These are phyloP conservation scores for Pyrenochaeta sp. DNA, from an alignment of 2,329 filamentous ascomycete genomes.

Conservation along the genomic window DNA sequence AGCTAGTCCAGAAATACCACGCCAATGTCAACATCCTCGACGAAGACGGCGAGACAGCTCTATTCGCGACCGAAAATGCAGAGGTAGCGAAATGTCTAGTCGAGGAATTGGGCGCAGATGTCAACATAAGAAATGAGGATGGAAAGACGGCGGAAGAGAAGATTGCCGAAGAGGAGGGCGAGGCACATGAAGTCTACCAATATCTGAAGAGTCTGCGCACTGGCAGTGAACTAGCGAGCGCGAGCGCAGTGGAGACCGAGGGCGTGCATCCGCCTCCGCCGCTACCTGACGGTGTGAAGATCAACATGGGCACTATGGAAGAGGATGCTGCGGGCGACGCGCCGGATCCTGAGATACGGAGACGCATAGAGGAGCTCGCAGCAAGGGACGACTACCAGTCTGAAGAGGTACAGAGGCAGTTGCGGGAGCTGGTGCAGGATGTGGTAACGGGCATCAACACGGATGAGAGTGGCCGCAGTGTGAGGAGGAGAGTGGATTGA, in stretches of 20 bases:
- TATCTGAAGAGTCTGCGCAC: slow-evolving; percentile 64
- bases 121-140: slow-evolving; percentile 71
- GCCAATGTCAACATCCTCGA: slow-evolving; percentile 85
- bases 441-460: slow-evolving; percentile 74
- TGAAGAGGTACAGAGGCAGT: slow-evolving; percentile 78
- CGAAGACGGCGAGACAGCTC: slow-evolving; percentile 91
- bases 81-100: slow-evolving; percentile 81
- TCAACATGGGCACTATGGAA: slow-evolving; percentile 81
- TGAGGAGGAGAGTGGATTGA: slow-evolving; percentile 50
- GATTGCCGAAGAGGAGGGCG: slow-evolving; percentile 76
- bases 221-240: slow-evolving; percentile 36
- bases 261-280: slow-evolving; percentile 61
- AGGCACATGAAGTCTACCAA: slow-evolving; percentile 76
- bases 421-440: slow-evolving; percentile 82
- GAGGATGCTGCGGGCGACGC: slow-evolving; percentile 62
- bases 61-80: slow-evolving; percentile 88
- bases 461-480: slow-evolving; percentile 64
- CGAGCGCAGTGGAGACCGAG: slow-evolving; percentile 26
- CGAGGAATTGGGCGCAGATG: slow-evolving; percentile 80
- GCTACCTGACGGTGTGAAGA: slow-evolving; percentile 76
- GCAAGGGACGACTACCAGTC: slow-evolving; percentile 83
- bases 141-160: slow-evolving; percentile 83
- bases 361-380: slow-evolving; percentile 88
- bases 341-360: slow-evolving; percentile 82
- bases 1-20: slow-evolving; percentile 76